Evolutionary conservation across 306 rosid species (phyloP), one percentile per base, ranked within the genome.

Genomic region (Medicago ruthenica): DNA sequence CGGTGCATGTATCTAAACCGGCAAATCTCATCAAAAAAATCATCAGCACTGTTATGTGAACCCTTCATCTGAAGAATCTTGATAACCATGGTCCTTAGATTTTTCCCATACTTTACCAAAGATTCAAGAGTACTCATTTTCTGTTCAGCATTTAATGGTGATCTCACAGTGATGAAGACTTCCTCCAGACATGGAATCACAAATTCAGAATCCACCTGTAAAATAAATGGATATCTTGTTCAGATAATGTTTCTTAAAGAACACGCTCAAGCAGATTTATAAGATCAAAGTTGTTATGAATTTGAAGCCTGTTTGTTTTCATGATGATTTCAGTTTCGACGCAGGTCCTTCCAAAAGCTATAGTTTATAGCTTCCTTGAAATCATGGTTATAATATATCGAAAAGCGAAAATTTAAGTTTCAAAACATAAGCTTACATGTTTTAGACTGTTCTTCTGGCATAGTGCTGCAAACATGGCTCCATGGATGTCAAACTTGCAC

Each of bases 401-500:
- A 10, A 18, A 5, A 1, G 31, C 15, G 1, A 5, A 7, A 20
- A 55, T 18, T 55, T 54, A 55, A 55, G 61, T 55, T 55, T 55
- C 13, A 24, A 55, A 55, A 55, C 31, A 55, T 18, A 55, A 9
- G 22, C 61, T 58, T 81, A 96, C 99, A 67, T 88, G 91, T 80
- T 82, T 90, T 73, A 96, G 83, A 80, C 97, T 92, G 84, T 92
- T 92, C 83, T 84, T 96, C 81, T 92, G 99, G 83, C 98, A 96
- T 70, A 96, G 93, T 9, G 99, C 98, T 47, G 99, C 99, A 83
- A 96, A 92, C 99, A 96, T 89, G 72, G 99, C 99, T 83, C 99
- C 99, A 76, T 96, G 99, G 44, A 92, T 77, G 44, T 96, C 98
- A 39, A 96, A 92, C 83, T 76, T 90, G 67, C 68, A 83, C 63